Percentiles rank a stretch among this genome's conserved stretches.
These are phyloP conservation scores for Euryodendron excelsum DNA, from an alignment of 148 eudicot species.

Conservation along the genomic window DNA sequence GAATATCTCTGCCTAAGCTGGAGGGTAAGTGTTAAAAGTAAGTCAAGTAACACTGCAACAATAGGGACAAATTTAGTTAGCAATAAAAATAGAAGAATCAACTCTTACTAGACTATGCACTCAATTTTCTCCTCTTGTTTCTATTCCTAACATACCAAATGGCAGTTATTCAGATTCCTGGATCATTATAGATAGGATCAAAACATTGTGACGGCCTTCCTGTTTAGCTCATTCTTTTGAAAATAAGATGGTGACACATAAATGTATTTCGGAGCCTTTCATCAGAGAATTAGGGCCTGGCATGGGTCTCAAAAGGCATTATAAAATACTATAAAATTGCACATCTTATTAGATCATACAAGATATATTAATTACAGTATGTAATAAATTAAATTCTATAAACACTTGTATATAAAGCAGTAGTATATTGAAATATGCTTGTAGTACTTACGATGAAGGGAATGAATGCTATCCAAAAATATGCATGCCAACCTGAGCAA, in stretches of 20 bases:
- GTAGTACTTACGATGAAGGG: conserved; percentile 56
- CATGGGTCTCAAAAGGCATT: background rate
- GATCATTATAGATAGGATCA: too few species aligned
- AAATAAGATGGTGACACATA: background rate
- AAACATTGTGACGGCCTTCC: background rate
- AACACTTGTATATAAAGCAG: background rate
- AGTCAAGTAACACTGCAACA: too few species aligned
- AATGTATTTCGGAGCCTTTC: background rate
- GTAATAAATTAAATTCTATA: background rate
- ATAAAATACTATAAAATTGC: background rate
- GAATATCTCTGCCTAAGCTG: too few species aligned
- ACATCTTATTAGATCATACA: background rate
- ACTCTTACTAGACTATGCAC: too few species aligned
- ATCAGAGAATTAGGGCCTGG: background rate
- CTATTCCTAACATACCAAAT: too few species aligned
- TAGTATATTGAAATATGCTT: background rate
- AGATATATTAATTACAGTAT: background rate
- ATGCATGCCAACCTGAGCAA: conserved; percentile 99
- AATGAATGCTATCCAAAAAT: conserved; percentile 93
- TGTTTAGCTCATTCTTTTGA: conserved; percentile 1
- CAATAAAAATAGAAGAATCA: too few species aligned
- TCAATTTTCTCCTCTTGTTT: too few species aligned
- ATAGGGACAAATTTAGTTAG: too few species aligned
- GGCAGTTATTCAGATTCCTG: too few species aligned
- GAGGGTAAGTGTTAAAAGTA: too few species aligned